Evolutionary conservation across 192 early-diverging fungal genomes (phyloP).

Genomic region (Endogone sp.): DNA sequence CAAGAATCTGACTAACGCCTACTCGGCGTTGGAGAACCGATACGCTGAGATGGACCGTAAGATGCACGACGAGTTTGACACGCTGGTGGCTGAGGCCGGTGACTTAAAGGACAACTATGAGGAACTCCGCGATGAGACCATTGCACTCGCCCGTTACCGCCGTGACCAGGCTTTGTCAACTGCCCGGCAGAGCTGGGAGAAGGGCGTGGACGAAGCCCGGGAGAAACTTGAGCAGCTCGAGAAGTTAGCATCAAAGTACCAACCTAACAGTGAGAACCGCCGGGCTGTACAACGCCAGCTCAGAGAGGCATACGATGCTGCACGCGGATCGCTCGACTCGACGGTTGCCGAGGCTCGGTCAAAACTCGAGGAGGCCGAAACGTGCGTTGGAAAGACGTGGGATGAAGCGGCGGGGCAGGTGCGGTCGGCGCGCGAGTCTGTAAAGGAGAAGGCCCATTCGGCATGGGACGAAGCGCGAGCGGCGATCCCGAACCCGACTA

Average conservation of each 20-base stretch:
- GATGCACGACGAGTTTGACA: background rate
- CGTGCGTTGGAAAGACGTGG: background rate
- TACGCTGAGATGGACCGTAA: background rate
- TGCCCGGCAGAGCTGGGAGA: background rate
- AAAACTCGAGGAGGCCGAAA: constrained; percentile 13
- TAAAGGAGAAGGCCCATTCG: background rate
- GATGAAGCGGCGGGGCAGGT: constrained; percentile 3
- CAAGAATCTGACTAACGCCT: too few species aligned
- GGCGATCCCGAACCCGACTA: background rate
- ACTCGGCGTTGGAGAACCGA: too few species aligned
- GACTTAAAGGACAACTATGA: background rate
- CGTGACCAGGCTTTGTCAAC: background rate
- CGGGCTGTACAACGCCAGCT: constrained; percentile 10
- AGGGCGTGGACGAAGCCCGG: constrained; percentile 1
- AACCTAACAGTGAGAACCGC: constrained; percentile 15
- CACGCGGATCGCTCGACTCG: constrained; percentile 3
- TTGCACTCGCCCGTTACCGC: background rate
- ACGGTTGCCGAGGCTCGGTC: constrained; percentile 17
- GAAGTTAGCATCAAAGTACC: constrained; percentile 5
- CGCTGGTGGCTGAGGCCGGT: background rate
- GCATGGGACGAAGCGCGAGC: background rate
- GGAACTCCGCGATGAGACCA: background rate
- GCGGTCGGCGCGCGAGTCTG: background rate
- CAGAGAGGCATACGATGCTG: constrained; percentile 14
- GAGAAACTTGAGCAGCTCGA: constrained; percentile 8